Evolutionary conservation across 1,139 yeast species (phyloP), one percentile per base, ranked within the genome.

Genomic region (Yamadazyma aaseri): DNA sequence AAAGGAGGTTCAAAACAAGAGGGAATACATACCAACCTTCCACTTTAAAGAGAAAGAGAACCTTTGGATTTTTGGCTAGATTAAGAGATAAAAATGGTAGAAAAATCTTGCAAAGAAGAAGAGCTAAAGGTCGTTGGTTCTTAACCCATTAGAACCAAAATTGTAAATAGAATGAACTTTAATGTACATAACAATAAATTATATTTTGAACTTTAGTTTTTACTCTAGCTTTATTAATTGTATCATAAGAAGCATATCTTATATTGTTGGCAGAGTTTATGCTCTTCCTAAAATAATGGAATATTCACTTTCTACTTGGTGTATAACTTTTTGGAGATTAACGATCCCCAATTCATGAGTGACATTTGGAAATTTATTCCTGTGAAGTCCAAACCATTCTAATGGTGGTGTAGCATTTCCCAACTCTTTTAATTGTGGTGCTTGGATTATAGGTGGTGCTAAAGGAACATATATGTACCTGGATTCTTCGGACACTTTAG

Each of bases 361-460:
- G 36, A 86, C 71, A 32, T 84, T 81, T 0, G 98, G 98, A 46
- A 92, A 79, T 45, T 81, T 78, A 47, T 81, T 77, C 46, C 97
- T 71, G 55, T 92, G 94, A 20, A 92, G 70, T 1, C 98, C 98
- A 63, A 92, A 85, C 98, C 98, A 92, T 56, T 92, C 97, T 42
- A 92, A 64, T 2, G 98, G 97, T 1, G 98, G 98, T 0, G 98
- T 92, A 1, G 97, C 97, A 59, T 85, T 92, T 20, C 97, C 97
- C 51, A 92, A 69, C 52, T 92, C 97, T 50, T 81, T 79, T 47
- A 92, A 66, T 49, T 83, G 94, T 1, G 97, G 97, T 16, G 92
- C 86, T 42, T 86, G 95, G 29, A 92, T 87, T 7, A 77, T 67
- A 1, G 97, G 96, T 7, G 85, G 84, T 25, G 74, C 79, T 17